Evolutionary conservation across 257 asterid genomes (phyloP), one percentile per base, ranked within the genome.

Genomic region (Prunella vulgaris): DNA sequence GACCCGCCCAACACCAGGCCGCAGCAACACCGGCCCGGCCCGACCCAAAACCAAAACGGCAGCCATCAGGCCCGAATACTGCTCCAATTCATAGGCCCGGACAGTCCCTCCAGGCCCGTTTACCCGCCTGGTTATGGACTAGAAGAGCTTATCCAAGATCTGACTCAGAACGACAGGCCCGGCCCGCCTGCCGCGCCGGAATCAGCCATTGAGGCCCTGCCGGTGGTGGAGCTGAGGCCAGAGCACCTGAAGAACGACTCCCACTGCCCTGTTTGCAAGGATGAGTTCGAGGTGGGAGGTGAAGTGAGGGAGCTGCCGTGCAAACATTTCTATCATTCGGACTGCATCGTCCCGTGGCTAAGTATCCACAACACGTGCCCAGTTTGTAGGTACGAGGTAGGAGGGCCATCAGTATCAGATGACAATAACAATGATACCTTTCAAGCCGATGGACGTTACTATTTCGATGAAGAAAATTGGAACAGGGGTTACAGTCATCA

Each of bases 331-430:
- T 94, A 94, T 15, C 97, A 91, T 69, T 72, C 82, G 0, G 84
- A 87, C 3, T 91, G 97, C 56, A 87, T 94, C 22, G 28, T 89
- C 4, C 97, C 99, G 0, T 94, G 99, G 99, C 80, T 94, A 65
- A 79, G 70, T 14, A 61, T 86, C 44, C 87, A 81, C 67, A 86
- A 84, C 54, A 87, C 96, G 1, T 94, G 99, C 40, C 99, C 99
- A 0, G 96, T 94, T 33, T 94, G 99, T 54, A 82, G 99, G 14
- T 70, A 68, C 18, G 85, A 80, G 82, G 79, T 94, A 21, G 76
- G 28, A 38, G 85, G 89, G 17, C 73, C 70, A 7, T 68, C 75
- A 0, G n/a, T n/a, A n/a, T n/a, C n/a, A n/a, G 15, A 56, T 66
- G 0, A 22, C 8, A 1, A 28, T 8, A 2, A 44, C 20, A 44